phyloP scores from a whole-genome alignment of 1,284 basidiomycete genomes.

The Xerocomus tenax region DNA sequence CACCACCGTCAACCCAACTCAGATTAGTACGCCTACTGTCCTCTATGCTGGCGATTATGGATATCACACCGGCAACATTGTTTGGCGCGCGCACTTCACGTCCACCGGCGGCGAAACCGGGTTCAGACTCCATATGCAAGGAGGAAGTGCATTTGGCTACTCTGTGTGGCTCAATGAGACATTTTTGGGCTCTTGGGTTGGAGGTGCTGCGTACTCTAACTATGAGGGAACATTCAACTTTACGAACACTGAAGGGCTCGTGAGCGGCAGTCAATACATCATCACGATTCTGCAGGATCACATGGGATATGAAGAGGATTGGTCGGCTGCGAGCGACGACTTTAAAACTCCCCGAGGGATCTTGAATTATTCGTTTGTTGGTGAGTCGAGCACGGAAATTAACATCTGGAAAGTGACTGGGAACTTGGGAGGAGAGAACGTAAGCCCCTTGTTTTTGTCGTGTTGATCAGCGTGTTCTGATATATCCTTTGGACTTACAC shows the following conservation, averaged over 20 bases:
- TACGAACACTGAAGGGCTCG: constrained; percentile 1
- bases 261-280: constrained; percentile 32
- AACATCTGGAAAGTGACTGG: constrained; percentile 41
- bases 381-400: constrained; percentile 32
- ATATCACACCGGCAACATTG: constrained; percentile 47
- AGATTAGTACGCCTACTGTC: constrained; percentile 32
- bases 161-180: constrained; percentile 43
- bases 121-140: constrained; percentile 36
- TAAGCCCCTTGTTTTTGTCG: constrained; percentile 17
- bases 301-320: constrained; percentile 45
- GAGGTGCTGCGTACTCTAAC: constrained; percentile 31
- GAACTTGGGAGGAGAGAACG: constrained; percentile 42
- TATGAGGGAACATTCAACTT: constrained; percentile 31
- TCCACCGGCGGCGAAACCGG: constrained; percentile 37
- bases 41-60: constrained; percentile 49
- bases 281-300: constrained; percentile 49
- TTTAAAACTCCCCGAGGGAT: constrained; percentile 44
- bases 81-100: constrained; percentile 46
- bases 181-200: constrained; percentile 44
- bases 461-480: not conserved
- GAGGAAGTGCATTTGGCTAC: constrained; percentile 42
- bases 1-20: constrained; percentile 36
- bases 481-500: not conserved
- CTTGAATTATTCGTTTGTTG: constrained; percentile 37
- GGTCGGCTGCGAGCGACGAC: constrained; percentile 33